These are phyloP conservation scores for Gaertneriomyces sp. DNA, from an alignment of 192 early-diverging fungal genomes.

Conservation along the genomic window DNA sequence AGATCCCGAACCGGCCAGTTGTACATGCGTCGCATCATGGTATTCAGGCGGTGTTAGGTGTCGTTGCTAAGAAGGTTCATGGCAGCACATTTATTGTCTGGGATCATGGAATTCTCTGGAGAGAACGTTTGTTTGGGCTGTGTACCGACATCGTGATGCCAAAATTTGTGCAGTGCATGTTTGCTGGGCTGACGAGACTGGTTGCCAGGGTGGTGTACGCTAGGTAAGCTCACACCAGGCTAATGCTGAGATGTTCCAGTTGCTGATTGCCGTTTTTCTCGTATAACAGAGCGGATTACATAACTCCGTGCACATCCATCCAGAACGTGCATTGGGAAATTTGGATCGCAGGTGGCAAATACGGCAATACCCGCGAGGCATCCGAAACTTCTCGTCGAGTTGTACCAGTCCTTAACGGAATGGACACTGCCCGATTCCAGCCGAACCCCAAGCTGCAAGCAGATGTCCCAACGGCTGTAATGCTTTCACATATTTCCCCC, in stretches of 20 bases:
- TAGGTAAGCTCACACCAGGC: conserved; percentile 19
- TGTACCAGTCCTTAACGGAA: conserved; percentile 44
- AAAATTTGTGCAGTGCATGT: conserved; percentile 40
- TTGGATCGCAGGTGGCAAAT: conserved; percentile 39
- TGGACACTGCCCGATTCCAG: conserved; percentile 40
- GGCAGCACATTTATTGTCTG: conserved; percentile 35
- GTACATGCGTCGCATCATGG: conserved; percentile 48
- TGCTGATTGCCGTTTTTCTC: neutral
- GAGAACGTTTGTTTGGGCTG: conserved; percentile 43
- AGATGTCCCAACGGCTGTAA: conserved; percentile 33
- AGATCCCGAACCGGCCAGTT: conserved; percentile 33
- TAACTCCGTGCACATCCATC: conserved; percentile 44
- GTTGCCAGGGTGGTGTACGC: conserved; percentile 35
- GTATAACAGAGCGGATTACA: conserved; percentile 31
- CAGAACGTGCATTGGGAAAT: conserved; percentile 43
- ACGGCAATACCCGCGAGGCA: conserved; percentile 7
- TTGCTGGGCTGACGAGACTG: conserved; percentile 39
- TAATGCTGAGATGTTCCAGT: neutral
- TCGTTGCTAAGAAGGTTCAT: conserved; percentile 39
- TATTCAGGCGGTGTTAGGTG: conserved; percentile 46
- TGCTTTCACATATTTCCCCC: conserved; percentile 46
- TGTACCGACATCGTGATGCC: conserved; percentile 42
- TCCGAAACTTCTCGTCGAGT: conserved; percentile 23
- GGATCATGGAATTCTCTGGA: conserved; percentile 50
- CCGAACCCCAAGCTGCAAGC: conserved; percentile 28